Base-by-base conservation (phyloP, 192 early-diverging fungal genomes). In the Funneliformis geosporum region DNA sequence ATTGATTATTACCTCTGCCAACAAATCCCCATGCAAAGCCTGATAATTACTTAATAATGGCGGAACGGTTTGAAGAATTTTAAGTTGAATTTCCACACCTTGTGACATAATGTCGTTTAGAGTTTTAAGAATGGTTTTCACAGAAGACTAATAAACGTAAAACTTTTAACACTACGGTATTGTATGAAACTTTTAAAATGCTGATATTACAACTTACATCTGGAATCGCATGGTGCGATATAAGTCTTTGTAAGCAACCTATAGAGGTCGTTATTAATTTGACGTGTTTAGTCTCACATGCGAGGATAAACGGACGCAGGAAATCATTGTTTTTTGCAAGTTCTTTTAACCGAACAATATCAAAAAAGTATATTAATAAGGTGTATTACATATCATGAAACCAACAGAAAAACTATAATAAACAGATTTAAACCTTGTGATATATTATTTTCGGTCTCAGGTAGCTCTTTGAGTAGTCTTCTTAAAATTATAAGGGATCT, bases 51-150 rank as follows among this genome's bases (percentile, higher is more conserved):
- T 94, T 14, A 97, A 86, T 38, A 99, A 86, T 5, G 98, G 96
- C 40, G 97, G 79, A 10, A 99, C 86, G 12, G 94, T 96, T 81
- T 99, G 98, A 59, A 99, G 84, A 16, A 96, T 90, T 78, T 97
- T 98, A 50, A 99, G 84, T 82, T 99, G 98, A 28, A 96, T 90
- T 42, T 98, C 97, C 10, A 93, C 86, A 23, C 91, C 90, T 73
- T 90, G 88, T 2, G 84, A 82, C 65, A 91, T 87, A 28, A 93
- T 90, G 59, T 94, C 88, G 40, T 90, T 92, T 40, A 97, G 85
- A 4, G 91, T 90, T 61, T 89, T 84, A 39, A 98, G 76, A 14
- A 94, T 86, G 16, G 86, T 88, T 61, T 87, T 80, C 23, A 95
- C 85, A 5, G 94, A 89, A 55, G 77, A 65, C 83, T 79, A 67